Evolutionary conservation across 2,329 filamentous ascomycete genomes (phyloP).

Genomic region (Cladosporium sp.): DNA sequence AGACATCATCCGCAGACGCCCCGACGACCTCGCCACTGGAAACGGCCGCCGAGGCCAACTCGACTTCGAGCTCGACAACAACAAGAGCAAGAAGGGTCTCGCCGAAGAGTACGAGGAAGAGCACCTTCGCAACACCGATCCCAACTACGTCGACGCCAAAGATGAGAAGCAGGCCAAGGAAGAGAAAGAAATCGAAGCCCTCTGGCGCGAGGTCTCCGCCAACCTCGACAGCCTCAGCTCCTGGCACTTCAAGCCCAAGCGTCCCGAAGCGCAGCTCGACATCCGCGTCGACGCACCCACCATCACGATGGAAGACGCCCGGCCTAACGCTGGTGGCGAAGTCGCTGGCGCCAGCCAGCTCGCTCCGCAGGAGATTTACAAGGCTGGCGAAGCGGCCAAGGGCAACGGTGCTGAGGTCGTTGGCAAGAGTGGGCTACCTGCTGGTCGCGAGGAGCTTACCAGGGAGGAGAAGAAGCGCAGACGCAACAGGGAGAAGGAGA

Average conservation of each 20-base stretch:
- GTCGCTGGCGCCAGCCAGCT: constrained; percentile 68
- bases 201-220: constrained; percentile 78
- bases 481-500: constrained; percentile 70
- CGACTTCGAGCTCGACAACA: constrained; percentile 73
- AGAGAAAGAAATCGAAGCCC: constrained; percentile 72
- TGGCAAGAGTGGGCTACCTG: constrained; percentile 67
- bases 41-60: constrained; percentile 62
- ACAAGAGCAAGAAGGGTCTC: constrained; percentile 79
- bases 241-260: constrained; percentile 93
- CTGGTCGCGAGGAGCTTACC: constrained; percentile 80
- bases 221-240: constrained; percentile 86
- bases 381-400: constrained; percentile 60
- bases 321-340: constrained; percentile 76
- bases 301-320: constrained; percentile 90
- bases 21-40: constrained; percentile 64
- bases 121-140: constrained; percentile 72
- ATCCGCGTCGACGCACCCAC: constrained; percentile 89
- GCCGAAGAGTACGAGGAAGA: constrained; percentile 95
- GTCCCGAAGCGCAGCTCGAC: constrained; percentile 73
- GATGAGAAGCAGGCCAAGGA: constrained; percentile 73
- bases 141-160: constrained; percentile 73
- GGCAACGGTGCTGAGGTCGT: constrained; percentile 66
- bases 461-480: constrained; percentile 79
- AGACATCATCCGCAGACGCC: constrained; percentile 78
- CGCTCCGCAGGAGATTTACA: constrained; percentile 92